Base-by-base conservation (phyloP, 2,329 filamentous ascomycete genomes). In the Daldinia eschscholtzii region DNA sequence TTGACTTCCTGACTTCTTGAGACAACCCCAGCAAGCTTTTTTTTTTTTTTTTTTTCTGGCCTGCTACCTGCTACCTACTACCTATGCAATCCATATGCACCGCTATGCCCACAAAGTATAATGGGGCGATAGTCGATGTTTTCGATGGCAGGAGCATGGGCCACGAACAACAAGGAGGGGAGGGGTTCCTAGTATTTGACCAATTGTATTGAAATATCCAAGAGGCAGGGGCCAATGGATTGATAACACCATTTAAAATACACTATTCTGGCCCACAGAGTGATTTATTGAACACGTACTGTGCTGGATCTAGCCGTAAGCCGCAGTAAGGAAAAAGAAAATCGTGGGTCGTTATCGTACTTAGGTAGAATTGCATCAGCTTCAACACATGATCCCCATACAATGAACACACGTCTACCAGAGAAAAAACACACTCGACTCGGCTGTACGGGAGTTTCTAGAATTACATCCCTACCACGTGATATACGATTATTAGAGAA, bases 181-280 rank as follows among this genome's bases (percentile, higher is more conserved):
- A 61, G 65, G 65, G 65, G 58, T 64, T 60, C 58, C 41, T 52
- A 57, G 30, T 30, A 28, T 63, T 57, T 6, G 26, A 12, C 65
- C 68, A 70, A 68, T 70, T 3, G 55, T 30, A 61, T n/a, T 7
- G 13, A 2, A 15, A 50, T 5, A 12, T 41, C 10, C 39, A 33
- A 44, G 26, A 46, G 50, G 42, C 50, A 41, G 57, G 35, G 55
- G 58, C 62, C 46, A 42, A 66, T n/a, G 62, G 58, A 61, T 58
- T 68, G 62, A 63, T 68, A 65, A 62, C 64, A 70, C 58, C 65
- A 68, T 68, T 39, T 28, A 41, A 60, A 9, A 60, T 23, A 57
- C 52, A 55, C 20, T 55, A 52, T 52, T 52, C 15, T 52, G 46
- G 46, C 28, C 46, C 46, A 52, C 46, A 52, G 46, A 52, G 46